Evolutionary conservation across 768 basidiomycete genomes (phyloP), one percentile per base, ranked within the genome.

Genomic region (Boletus eberwhitei): DNA sequence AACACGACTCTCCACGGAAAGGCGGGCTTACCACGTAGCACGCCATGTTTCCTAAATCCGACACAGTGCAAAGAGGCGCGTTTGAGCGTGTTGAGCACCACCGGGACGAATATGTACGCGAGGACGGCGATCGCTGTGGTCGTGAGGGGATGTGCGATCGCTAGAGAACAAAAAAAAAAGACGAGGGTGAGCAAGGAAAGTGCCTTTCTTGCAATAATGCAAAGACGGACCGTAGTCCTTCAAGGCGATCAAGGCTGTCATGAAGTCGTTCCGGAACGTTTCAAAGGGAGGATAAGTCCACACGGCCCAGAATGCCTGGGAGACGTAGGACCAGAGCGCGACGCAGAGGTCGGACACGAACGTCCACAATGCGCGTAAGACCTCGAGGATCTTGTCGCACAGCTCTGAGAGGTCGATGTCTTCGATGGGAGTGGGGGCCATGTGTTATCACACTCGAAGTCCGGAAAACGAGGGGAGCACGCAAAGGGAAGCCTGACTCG

Each of bases 201-300:
- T 29, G 29, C 29, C 8, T 29, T 29, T 29, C 8, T 31, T 11
- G 31, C 9, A 31, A 12, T 9, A n/a, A n/a, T n/a, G n/a, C n/a
- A n/a, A n/a, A 48, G 3, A 64, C 62, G 46, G 0, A 65, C 65
- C 57, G 13, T 62, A 62, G 5, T 55, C 43, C 41, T 11, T 21
- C 49, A 59, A 21, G 36, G 13, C 50, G 17, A 55, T 50, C 32
- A 65, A 24, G 40, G 55, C 57, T 0, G 53, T 52, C 1, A 24
- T 32, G 5, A 65, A 40, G 16, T 51, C 63, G 48, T 55, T 52
- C 13, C 65, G 55, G 21, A 65, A 65, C 26, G 52, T 13, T 26
- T 67, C 63, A 29, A 66, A 63, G 4, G 65, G 65, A 0, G 66
- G 65, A 19, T 43, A 65, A 0, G 60, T 55, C 63, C 65, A 68